These are phyloP conservation scores for Limonomyces culmigenus DNA, from an alignment of 1,284 basidiomycete species.

Conservation along the genomic window DNA sequence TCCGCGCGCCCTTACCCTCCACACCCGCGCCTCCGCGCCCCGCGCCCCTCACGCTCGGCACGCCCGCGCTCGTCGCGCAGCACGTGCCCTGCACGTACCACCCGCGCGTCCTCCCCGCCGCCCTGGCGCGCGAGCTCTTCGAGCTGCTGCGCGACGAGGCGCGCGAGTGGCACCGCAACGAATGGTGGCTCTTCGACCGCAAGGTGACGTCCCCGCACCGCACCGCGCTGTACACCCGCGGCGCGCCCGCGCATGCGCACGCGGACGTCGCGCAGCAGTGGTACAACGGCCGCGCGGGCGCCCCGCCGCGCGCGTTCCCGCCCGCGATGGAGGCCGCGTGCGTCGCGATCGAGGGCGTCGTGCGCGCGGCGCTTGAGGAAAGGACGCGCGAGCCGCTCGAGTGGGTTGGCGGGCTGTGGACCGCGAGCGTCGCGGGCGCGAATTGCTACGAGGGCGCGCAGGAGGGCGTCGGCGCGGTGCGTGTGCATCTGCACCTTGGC, in stretches of 20 bases:
- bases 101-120: conserved; percentile 45
- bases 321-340: conserved; percentile 68
- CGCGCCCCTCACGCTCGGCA: conserved; percentile 37
- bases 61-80: conserved; percentile 42
- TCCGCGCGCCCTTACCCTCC: conserved; percentile 26
- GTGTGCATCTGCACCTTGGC: conserved; percentile 48
- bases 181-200: conserved; percentile 74
- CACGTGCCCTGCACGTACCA: conserved; percentile 68
- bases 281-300: conserved; percentile 61
- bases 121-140: conserved; percentile 56
- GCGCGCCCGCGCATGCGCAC: conserved; percentile 16
- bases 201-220: conserved; percentile 71
- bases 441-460: conserved; percentile 81
- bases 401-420: conserved; percentile 53
- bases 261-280: conserved; percentile 42
- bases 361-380: conserved; percentile 57
- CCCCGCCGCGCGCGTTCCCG: conserved; percentile 44
- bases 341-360: conserved; percentile 53
- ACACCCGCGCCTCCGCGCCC: conserved; percentile 21
- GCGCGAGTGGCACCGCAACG: conserved; percentile 50
- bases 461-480: conserved; percentile 59
- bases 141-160: conserved; percentile 52
- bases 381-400: conserved; percentile 54
- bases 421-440: conserved; percentile 80
- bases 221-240: conserved; percentile 55